These are phyloP conservation scores for Colletotrichum euphorbiae DNA, from an alignment of 2,329 filamentous ascomycete species.

Conservation along the genomic window DNA sequence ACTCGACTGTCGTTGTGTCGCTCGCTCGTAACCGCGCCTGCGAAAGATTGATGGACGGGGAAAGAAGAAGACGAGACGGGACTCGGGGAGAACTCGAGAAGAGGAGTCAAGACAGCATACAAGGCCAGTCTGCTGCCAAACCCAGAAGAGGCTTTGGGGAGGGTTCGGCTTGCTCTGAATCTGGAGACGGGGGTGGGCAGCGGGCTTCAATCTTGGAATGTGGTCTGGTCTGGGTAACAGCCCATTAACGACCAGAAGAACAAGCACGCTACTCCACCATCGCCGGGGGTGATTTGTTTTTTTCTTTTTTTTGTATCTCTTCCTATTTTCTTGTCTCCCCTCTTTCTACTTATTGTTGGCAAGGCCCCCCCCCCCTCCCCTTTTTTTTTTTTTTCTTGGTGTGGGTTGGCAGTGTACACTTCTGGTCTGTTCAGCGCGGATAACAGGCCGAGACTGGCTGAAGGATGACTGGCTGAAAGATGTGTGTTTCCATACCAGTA, in stretches of 20 bases:
- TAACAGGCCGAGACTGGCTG: conserved; percentile 7
- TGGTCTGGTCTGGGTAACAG: conserved; percentile 29
- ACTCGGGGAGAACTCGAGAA: conserved; percentile 8
- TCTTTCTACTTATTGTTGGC: neutral
- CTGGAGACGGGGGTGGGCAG: conserved; percentile 19
- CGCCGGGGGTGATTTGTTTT: neutral
- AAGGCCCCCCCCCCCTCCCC: too few species aligned
- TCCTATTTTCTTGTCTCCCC: too few species aligned
- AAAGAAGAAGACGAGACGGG: conserved; percentile 18
- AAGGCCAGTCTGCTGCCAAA: conserved; percentile 5
- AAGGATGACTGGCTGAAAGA: neutral
- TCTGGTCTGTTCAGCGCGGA: neutral
- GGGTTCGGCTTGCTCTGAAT: conserved; percentile 16
- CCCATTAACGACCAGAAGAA: conserved; percentile 18
- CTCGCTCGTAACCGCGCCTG: conserved; percentile 18
- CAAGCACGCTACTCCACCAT: conserved; percentile 21
- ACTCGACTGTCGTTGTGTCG: conserved; percentile 3
- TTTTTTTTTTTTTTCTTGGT: neutral
- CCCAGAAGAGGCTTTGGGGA: conserved; percentile 21
- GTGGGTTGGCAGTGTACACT: too few species aligned
- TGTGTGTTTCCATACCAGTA: too few species aligned
- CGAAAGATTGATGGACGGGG: conserved; percentile 4
- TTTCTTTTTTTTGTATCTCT: too few species aligned
- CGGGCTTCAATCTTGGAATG: conserved; percentile 18
- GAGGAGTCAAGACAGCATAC: conserved; percentile 28